phyloP scores from a whole-genome alignment of 2,329 filamentous ascomycete species.

The Cadophora luteo-olivacea region DNA sequence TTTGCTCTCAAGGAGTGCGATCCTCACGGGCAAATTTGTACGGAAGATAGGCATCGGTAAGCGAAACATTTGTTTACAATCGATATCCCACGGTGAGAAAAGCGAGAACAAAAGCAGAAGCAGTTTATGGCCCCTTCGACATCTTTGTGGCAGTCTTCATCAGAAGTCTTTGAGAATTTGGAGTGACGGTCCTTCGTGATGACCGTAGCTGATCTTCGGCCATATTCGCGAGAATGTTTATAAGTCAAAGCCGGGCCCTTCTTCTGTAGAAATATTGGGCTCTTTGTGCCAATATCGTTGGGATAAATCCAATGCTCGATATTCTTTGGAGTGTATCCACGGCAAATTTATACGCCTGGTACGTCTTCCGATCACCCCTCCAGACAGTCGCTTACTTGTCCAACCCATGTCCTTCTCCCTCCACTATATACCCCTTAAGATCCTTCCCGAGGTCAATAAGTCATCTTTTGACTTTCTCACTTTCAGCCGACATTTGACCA shows the following conservation, averaged over 20 bases:
- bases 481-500: constrained; percentile 33
- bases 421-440: constrained; percentile 32
- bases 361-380: constrained; percentile 23
- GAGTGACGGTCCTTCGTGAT: too few relatives aligned
- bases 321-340: constrained; percentile 24
- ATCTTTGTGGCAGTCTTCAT: too few relatives aligned
- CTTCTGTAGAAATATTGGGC: too few relatives aligned
- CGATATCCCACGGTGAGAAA: too few relatives aligned
- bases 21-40: not conserved
- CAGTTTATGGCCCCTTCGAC: too few relatives aligned
- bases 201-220: too few relatives aligned
- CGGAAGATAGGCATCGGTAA: not conserved
- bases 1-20: not conserved
- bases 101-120: too few relatives aligned
- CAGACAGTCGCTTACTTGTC: constrained; percentile 33
- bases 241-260: too few relatives aligned
- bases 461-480: constrained; percentile 30
- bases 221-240: too few relatives aligned
- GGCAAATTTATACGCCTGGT: constrained; percentile 29
- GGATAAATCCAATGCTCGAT: too few relatives aligned
- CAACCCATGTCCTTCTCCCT: constrained; percentile 34
- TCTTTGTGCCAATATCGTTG: too few relatives aligned
- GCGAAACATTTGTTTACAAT: not conserved
- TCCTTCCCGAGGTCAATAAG: constrained; percentile 31
- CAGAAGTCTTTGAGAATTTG: too few relatives aligned